These are phyloP conservation scores for Cladosporium sp. DNA, from an alignment of 2,329 filamentous ascomycete species.

Conservation along the genomic window DNA sequence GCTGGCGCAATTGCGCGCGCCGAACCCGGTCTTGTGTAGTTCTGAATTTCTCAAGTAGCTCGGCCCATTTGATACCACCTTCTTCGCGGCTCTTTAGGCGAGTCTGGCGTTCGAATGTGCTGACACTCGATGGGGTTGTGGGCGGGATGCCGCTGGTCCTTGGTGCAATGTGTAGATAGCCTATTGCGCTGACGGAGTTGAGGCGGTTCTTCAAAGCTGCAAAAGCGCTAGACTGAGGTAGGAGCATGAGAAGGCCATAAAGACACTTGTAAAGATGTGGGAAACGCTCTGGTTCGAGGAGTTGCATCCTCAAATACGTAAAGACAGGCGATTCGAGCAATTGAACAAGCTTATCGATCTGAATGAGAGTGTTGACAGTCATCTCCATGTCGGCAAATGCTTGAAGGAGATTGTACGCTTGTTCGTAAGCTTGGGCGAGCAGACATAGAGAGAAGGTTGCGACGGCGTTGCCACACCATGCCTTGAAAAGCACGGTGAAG, in stretches of 20 bases:
- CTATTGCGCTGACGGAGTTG: conserved; percentile 95
- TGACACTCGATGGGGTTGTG: conserved; percentile 31
- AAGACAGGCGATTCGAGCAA: conserved; percentile 96
- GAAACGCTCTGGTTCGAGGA: conserved; percentile 91
- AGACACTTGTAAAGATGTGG: conserved; percentile 96
- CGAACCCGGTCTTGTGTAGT: conserved; percentile 82
- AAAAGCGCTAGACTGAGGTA: conserved; percentile 97
- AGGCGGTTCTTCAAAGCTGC: conserved; percentile 93
- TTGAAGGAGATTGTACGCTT: conserved; percentile 91
- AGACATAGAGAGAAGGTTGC: conserved; percentile 95
- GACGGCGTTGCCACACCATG: conserved; percentile 98
- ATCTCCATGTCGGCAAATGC: conserved; percentile 98
- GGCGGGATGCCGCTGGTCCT: conserved; percentile 36
- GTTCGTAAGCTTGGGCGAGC: conserved; percentile 94
- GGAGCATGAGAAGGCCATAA: conserved; percentile 92
- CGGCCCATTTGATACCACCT: conserved; percentile 76
- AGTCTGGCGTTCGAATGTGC: conserved; percentile 53
- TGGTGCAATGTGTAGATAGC: conserved; percentile 79
- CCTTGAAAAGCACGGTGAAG: conserved; percentile 89
- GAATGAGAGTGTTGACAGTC: conserved; percentile 97
- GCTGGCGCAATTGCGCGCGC: conserved; percentile 52
- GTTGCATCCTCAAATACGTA: conserved; percentile 90
- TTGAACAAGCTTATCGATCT: conserved; percentile 97
- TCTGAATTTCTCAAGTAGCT: conserved; percentile 91
- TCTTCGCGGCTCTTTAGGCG: conserved; percentile 72